Evolutionary conservation across 176 grass and related monocot genomes (phyloP).

Genomic region (Eremochloa ophiuroides): DNA sequence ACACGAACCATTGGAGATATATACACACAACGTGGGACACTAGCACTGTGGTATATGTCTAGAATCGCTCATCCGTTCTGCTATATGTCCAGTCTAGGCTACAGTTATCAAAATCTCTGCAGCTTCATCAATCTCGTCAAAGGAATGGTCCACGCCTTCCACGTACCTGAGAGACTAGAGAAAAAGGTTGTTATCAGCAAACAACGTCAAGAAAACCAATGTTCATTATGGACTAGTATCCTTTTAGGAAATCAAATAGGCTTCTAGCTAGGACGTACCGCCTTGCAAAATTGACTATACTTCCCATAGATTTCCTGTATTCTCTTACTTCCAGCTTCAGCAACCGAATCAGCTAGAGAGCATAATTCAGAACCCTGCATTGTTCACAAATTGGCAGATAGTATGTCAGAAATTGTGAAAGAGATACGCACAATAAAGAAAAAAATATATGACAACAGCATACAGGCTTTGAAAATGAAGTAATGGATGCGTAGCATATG

Average conservation of each 20-base stretch:
- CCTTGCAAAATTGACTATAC: slow-evolving; percentile 33
- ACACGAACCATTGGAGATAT: background rate
- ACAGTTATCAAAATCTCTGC: background rate
- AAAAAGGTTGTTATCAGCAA: slow-evolving; percentile 9
- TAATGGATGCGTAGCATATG: background rate
- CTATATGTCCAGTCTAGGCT: too few species aligned
- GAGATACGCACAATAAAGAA: background rate
- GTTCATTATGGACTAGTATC: background rate
- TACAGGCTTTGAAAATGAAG: background rate
- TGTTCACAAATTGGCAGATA: slow-evolving; percentile 6
- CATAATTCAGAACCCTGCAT: slow-evolving; percentile 42
- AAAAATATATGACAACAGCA: background rate
- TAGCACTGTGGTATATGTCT: too few species aligned
- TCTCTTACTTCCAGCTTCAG: slow-evolving; percentile 16
- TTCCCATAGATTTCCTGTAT: slow-evolving; percentile 41
- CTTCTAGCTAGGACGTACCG: slow-evolving; percentile 30
- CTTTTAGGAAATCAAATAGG: background rate
- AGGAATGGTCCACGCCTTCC: slow-evolving; percentile 7
- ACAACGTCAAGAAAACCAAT: background rate
- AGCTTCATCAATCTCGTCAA: slow-evolving; percentile 35
- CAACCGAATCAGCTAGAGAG: slow-evolving; percentile 26
- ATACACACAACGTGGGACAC: background rate
- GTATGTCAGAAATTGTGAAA: background rate
- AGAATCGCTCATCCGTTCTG: too few species aligned
- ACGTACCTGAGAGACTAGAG: slow-evolving; percentile 42